These are phyloP conservation scores for Sambucus nigra DNA, from an alignment of 129 eudicot genomes.

Conservation along the genomic window DNA sequence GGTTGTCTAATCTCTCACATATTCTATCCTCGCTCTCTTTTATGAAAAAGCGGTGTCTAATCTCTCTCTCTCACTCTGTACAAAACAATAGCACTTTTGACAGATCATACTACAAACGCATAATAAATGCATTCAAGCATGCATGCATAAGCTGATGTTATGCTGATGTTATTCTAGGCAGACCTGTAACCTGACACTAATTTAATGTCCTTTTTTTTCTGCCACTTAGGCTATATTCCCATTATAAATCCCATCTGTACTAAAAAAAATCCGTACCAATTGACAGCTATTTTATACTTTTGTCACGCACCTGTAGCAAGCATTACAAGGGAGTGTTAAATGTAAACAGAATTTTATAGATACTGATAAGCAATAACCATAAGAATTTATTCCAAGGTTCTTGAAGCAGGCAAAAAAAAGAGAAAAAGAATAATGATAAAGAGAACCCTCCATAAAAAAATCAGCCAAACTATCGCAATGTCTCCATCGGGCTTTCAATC, in stretches of 20 bases:
- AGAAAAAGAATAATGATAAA: conserved; percentile 9
- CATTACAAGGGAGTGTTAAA: conserved; percentile 4
- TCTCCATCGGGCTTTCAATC: conserved; percentile 21
- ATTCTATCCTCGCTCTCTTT: neutral
- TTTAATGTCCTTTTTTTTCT: neutral
- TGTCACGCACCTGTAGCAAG: neutral
- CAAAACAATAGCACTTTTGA: too few species aligned
- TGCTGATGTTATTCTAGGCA: neutral
- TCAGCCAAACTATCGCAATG: conserved; percentile 19
- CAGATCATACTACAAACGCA: too few species aligned
- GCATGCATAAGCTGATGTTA: neutral
- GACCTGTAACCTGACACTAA: neutral
- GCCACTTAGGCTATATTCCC: conserved; percentile 7
- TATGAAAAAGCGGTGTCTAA: neutral
- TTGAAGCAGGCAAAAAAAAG: conserved; percentile 20
- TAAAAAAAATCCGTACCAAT: neutral
- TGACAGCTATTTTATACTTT: conserved; percentile 5
- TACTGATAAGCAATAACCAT: conserved; percentile 19
- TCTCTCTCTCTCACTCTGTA: neutral
- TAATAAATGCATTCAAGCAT: neutral
- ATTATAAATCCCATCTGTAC: conserved; percentile 2
- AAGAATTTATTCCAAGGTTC: conserved; percentile 40
- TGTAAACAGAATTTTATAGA: conserved; percentile 12
- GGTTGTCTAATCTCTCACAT: too few species aligned
- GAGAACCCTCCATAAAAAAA: conserved; percentile 11